Evolutionary conservation across 2,329 filamentous ascomycete species (phyloP).

Genomic region (Stemphylium vesicarium): DNA sequence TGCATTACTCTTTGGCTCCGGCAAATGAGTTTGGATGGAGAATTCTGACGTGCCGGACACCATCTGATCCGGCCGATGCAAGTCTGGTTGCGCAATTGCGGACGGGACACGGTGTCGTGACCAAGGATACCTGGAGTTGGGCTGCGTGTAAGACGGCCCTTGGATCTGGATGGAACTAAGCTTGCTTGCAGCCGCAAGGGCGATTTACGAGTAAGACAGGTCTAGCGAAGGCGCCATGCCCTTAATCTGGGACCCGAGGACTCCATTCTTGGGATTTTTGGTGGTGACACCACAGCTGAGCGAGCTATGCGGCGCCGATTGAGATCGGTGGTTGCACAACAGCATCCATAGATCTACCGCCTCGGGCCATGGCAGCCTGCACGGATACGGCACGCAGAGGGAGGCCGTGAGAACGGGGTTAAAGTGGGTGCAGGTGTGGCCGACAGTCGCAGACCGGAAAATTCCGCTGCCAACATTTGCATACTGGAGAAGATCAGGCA

Average conservation of each 20-base stretch:
- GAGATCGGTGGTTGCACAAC: not conserved
- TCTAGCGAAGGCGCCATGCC: conserved; percentile 21
- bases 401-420: too few relatives aligned
- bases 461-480: too few relatives aligned
- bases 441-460: too few relatives aligned
- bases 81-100: conserved; percentile 33
- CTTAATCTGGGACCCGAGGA: conserved; percentile 6
- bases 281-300: conserved; percentile 13
- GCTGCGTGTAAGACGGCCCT: conserved; percentile 4
- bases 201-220: conserved; percentile 16
- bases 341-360: conserved; percentile 13
- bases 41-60: conserved; percentile 7
- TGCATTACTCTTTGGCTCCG: conserved; percentile 7
- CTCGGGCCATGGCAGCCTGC: conserved; percentile 5
- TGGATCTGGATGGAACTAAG: conserved; percentile 13
- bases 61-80: conserved; percentile 10
- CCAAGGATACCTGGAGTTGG: conserved; percentile 4
- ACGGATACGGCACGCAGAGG: not conserved
- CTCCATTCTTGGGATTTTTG: conserved; percentile 7
- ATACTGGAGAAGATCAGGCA: not conserved
- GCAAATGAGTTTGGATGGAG: conserved; percentile 1
- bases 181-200: conserved; percentile 23
- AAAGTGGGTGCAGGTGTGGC: too few relatives aligned
- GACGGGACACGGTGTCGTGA: conserved; percentile 18
- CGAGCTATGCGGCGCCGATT: not conserved